Conservation (phyloP, 2,329 filamentous ascomycete genomes). For the Fusarium avenaceum region DNA sequence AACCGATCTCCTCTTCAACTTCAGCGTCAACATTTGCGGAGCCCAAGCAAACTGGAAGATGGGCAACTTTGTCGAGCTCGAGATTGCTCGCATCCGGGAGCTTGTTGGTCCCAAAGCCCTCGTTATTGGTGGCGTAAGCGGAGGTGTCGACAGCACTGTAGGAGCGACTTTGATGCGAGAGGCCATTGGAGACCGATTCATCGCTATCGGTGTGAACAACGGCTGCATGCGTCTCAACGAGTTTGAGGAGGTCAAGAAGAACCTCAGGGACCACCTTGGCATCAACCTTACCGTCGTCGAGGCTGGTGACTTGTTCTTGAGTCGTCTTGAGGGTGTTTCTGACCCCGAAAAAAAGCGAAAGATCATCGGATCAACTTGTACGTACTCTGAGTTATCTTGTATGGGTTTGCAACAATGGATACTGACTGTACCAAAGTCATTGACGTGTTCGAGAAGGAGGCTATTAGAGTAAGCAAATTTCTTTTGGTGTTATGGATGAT, state of each 20-base stretch:
- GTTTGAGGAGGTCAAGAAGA: constrained; percentile 83
- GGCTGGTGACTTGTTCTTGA: constrained; percentile 81
- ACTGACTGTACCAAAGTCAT: constrained; percentile 17
- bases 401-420: not conserved
- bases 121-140: constrained; percentile 54
- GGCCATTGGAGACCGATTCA: constrained; percentile 85
- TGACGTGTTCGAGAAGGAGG: constrained; percentile 29
- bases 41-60: constrained; percentile 86
- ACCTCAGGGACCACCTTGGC: constrained; percentile 80
- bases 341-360: constrained; percentile 92
- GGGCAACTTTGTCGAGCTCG: constrained; percentile 83
- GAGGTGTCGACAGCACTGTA: constrained; percentile 70
- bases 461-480: constrained; percentile 28
- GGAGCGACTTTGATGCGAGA: constrained; percentile 87
- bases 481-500: constrained; percentile 2
- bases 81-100: constrained; percentile 83
- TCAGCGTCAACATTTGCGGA: constrained; percentile 84
- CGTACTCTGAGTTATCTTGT: too few relatives aligned
- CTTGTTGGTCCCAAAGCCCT: constrained; percentile 86
- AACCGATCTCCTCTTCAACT: constrained; percentile 77
- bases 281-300: constrained; percentile 94
- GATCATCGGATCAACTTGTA: constrained; percentile 80
- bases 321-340: constrained; percentile 77
- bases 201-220: constrained; percentile 63
- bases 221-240: constrained; percentile 90